Evolutionary conservation across 1,284 basidiomycete genomes (phyloP), one percentile per base, ranked within the genome.

Genomic region (Trichosporon sp.): DNA sequence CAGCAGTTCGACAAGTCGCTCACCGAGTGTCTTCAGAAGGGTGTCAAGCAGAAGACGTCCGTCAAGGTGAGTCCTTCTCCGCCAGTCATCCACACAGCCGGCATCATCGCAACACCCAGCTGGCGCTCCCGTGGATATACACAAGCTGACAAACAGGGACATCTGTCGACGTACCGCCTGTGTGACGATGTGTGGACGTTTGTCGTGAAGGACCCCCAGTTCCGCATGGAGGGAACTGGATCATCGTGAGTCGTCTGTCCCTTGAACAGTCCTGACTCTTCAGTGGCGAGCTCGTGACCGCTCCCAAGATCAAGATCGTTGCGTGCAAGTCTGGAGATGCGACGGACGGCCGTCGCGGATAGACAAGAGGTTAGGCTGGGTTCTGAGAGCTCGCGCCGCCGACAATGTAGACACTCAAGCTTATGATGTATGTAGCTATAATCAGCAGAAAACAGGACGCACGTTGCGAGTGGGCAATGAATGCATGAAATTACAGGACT

Each of bases 141-240:
- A n/a, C 26, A 31, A 37, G 68, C 75, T 78, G 63, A 76, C 68
- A 7, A 19, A 21, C 78, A 95, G 93, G 95, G 93, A 19, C 92
- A 95, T 81, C 84, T 97, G 65, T 89, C 91, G 78, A 96, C 93
- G 1, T 97, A 97, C 85, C 90, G 94, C n/a, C 87, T 95, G 1
- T 95, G 93, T 80, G 95, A 97, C 85, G 95, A 97, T 79, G 94
- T 97, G 65, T 97, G 95, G 95, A 97, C 95, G 51, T 98, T 97
- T 83, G 92, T 96, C 74, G 91, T 96, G 65, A 93, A 93, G 82
- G 90, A 95, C 77, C 91, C 94, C 14, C 88, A 89, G 16, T 96
- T 98, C 86, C 96, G 96, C 84, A 93, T 97, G 91, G 95, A 98
- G 84, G 90, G 90, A 64, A 93, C 92, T 78, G 79, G 78, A 3